Evolutionary conservation across 352 stramenopile species (phyloP), one percentile per base, ranked within the genome.

Genomic region (Globisporangium middletonii): DNA sequence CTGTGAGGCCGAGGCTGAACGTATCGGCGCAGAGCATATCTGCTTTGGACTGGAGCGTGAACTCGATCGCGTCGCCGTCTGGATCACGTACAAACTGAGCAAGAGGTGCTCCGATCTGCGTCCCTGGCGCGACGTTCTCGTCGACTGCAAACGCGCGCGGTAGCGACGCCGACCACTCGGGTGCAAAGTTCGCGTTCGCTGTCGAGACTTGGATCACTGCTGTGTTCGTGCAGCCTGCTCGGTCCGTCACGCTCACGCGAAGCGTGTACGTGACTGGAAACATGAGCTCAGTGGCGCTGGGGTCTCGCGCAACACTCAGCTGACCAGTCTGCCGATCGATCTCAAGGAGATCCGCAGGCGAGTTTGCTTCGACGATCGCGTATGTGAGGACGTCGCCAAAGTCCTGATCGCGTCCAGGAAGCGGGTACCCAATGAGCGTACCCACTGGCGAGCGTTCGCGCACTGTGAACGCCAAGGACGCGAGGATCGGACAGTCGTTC

Each of bases 401-500:
- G 42, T 88, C 77, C 58, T 88, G 67, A 37, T 88, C 77, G 28
- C 71, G 67, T 12, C 64, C 73, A 16, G 75, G 75, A 18, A 88
- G 55, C 23, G 77, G 77, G 53, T 78, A 84, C 13, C 77, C 77
- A 8, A 88, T 64, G 4, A 68, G 55, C 8, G 72, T 73, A 18
- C 60, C 65, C 50, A 42, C 47, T 0, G 48, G 0, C 2, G 72
- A 59, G 4, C 67, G 57, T 53, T 88, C 77, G 26, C 66, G 60
- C n/a, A 88, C 48, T 44, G 68, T 74, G 38, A 85, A 85, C 12
- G 35, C 42, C 23, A 79, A 49, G 4, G 72, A 43, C 5, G 28
- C 28, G 2, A 88, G 48, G 8, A 59, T 73, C n/a, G 77, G 77
- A 45, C 77, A 88, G 28, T 88, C 77, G 61, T 88, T 88, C 3